Percentiles rank a stretch among this genome's conserved stretches.
phyloP scores from a whole-genome alignment of 2,329 filamentous ascomycete genomes.

The Xylariales sp. region DNA sequence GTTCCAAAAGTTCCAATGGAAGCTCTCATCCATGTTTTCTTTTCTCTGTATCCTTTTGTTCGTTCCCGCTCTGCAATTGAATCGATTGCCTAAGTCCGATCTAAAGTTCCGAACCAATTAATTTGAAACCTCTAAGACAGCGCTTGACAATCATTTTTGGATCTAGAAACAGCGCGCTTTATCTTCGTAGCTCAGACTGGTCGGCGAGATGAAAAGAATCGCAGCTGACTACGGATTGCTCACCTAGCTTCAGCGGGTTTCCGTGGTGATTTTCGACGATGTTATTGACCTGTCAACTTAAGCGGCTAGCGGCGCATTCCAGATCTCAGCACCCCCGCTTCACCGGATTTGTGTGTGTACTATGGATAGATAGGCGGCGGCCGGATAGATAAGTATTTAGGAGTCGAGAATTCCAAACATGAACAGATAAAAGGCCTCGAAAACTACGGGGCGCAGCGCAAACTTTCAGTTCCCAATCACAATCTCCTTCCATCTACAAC shows the following conservation, averaged over 20 bases:
- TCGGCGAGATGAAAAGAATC: constrained; percentile 14
- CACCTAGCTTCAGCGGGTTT: constrained; percentile 21
- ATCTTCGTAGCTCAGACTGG: constrained; percentile 33
- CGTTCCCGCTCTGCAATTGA: background rate
- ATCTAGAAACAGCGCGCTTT: too few relatives aligned
- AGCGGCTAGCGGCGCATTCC: constrained; percentile 41
- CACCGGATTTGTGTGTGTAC: constrained; percentile 14
- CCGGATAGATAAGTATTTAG: constrained; percentile 1
- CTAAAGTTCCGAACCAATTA: too few relatives aligned
- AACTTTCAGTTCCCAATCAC: background rate
- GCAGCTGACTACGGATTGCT: background rate
- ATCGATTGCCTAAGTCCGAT: too few relatives aligned
- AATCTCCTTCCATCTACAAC: too few relatives aligned
- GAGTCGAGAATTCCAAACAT: constrained; percentile 1
- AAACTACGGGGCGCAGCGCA: background rate
- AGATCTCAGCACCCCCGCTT: constrained; percentile 33
- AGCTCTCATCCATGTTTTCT: background rate
- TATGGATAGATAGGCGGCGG: constrained; percentile 6
- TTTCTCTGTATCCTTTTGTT: background rate
- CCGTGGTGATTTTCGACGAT: constrained; percentile 23
- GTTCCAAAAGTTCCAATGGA: too few relatives aligned
- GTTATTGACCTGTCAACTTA: constrained; percentile 4
- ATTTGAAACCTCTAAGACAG: background rate
- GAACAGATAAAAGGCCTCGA: background rate
- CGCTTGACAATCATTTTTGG: background rate